Base-by-base conservation (phyloP, 805 yeast genomes). In the Hanseniaspora occidentalis region DNA sequence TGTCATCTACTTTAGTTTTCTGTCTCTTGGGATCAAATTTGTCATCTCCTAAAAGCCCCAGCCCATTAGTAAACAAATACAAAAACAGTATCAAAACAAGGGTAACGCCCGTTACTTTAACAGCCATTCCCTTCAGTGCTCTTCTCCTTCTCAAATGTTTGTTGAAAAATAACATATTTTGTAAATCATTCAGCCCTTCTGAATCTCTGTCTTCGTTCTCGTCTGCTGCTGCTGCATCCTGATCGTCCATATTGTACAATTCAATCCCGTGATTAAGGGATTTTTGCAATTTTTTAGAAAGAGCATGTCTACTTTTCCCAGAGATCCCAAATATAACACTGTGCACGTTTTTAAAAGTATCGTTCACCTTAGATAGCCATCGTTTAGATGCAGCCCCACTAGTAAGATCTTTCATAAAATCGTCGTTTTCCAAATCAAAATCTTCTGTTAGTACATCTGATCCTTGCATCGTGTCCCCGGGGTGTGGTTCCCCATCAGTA, bases 221-320 rank as follows among this genome's bases (percentile, higher is more conserved):
- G 29, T 4, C 29, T 13, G 11, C 4, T 4, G 11, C 29, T 13
- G 11, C 14, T 4, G 11, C 29, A 8, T 4, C 8, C 11, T 25
- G 29, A 14, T 25, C n/a, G 8, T 29, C 33, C 33, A 29, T n/a
- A 14, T 29, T 29, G 36, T 33, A 33, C 36, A 33, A 33, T 10
- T 33, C 36, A 13, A 33, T 33, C 18, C 33, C 33, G 8, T 29
- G 33, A 6, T 3, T n/a, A 14, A 29, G 16, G 8, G 18, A n/a
- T n/a, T 29, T 29, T 29, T 29, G 33, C 4, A 29, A n/a, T 29
- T 29, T 29, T n/a, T 29, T 16, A n/a, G 33, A n/a, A 29, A 29
- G 10, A 7, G 18, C 9, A 4, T 14, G 13, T n/a, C 18, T 29
- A 29, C 18, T 29, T 4, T 29, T 10, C 8, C 17, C 16, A 7